A percentile compares a stretch with the other conserved stretches of the same genome.
Conservation (phyloP, 805 yeast genomes). For the Metschnikowia aberdeeniae region DNA sequence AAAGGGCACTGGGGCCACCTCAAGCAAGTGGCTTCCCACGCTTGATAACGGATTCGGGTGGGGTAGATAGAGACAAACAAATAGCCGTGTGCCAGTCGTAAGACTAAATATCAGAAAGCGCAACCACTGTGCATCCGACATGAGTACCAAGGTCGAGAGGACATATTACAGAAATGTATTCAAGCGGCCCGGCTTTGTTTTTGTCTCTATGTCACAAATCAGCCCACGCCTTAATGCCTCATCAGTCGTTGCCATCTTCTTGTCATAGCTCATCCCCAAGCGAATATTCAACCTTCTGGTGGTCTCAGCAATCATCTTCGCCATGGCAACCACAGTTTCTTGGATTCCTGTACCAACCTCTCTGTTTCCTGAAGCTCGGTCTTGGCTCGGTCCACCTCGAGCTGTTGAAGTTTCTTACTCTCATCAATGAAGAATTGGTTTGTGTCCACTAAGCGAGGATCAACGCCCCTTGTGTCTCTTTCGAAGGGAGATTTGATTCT, state of each 20-base stretch:
- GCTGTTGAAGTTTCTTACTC: slow-evolving; percentile 38
- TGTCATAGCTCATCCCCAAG: neutral
- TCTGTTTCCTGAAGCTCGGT: slow-evolving; percentile 17
- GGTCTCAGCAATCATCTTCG: slow-evolving; percentile 1
- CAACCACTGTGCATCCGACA: too few relatives aligned
- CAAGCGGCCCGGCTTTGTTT: too few relatives aligned
- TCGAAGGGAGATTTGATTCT: slow-evolving; percentile 67
- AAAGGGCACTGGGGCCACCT: slow-evolving; percentile 25
- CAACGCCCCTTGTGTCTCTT: slow-evolving; percentile 34
- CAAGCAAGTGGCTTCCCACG: slow-evolving; percentile 24
- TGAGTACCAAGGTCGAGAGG: too few relatives aligned
- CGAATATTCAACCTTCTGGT: neutral
- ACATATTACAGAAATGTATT: too few relatives aligned
- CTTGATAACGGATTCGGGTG: slow-evolving; percentile 16
- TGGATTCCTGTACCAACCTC: slow-evolving; percentile 19
- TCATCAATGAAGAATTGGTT: slow-evolving; percentile 45
- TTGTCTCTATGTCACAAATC: too few relatives aligned
- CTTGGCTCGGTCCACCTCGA: slow-evolving; percentile 24
- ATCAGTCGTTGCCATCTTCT: neutral
- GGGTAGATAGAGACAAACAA: slow-evolving; percentile 6
- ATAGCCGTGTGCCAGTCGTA: neutral
- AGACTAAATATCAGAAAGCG: neutral
- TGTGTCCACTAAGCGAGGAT: slow-evolving; percentile 37
- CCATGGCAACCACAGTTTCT: slow-evolving; percentile 22
- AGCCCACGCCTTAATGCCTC: neutral